Base-by-base conservation (phyloP, 495 filamentous ascomycete species). In the Bathelium albidoporum region DNA sequence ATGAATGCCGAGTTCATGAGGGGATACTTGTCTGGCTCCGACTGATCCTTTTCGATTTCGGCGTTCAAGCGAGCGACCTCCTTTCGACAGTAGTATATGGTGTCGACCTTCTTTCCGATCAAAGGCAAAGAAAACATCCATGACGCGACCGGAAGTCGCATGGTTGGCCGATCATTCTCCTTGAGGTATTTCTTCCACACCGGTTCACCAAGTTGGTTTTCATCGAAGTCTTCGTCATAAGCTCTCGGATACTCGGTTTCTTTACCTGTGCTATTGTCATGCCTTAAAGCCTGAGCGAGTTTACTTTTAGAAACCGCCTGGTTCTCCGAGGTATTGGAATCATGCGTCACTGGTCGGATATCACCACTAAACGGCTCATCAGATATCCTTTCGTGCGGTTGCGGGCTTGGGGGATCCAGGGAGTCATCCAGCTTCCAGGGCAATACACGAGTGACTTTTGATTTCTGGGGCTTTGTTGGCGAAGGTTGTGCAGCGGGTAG, bases 1-100 rank as follows among this genome's bases (percentile, higher is more conserved):
- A 98, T 91, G 70, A 98, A 98, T 16, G 94, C 94, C 14, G 95
- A 96, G 69, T 91, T 97, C 93, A 98, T 96, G 61, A 93, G 77
- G 1, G 94, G 95, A 65, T 89, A 98, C 32, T 85, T 85, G 68
- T 97, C 93, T 0, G 88, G 89, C 34, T 91, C 80, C 66, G 86
- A 79, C 70, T 98, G 95, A 69, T 97, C 95, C 34, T 87, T 76
- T 71, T 97, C 93, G 60, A 98, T 96, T 75, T 97, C 95, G 60
- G 92, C 61, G 69, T 97, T 98, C 29, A 97, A 78, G 22, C 88
- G 85, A 44, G 95, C 93, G 20, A 98, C 73, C 73, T 97, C 90
- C 66, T 85, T 85, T 22, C 94, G 88, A 70, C 90, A 95, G 74
- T 89, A 88, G 70, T 96, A 89, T 66, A 98, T 97, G 1, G 87